Conservation (phyloP, 2,329 filamentous ascomycete species). For the Leptosphaerulina australis region DNA sequence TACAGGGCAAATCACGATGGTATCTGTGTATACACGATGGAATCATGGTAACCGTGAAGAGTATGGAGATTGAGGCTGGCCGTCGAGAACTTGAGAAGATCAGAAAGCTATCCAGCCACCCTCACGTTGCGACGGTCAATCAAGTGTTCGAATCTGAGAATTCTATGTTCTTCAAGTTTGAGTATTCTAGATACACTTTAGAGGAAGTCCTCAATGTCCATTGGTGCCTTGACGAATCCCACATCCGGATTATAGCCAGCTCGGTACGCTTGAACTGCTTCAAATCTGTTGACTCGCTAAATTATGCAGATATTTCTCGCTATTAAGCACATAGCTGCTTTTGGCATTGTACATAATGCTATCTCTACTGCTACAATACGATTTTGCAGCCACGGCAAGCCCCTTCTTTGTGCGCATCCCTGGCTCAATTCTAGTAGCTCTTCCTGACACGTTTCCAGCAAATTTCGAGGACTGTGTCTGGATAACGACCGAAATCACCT, state of each 20-base stretch:
- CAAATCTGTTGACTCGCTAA: background rate
- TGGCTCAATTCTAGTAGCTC: background rate
- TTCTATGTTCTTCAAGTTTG: conserved; percentile 5
- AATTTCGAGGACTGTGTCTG: conserved; percentile 13
- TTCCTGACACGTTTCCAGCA: conserved; percentile 3
- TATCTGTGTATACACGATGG: background rate
- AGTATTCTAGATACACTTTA: conserved; percentile 15
- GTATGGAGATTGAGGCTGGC: background rate
- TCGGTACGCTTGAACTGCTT: conserved; percentile 1
- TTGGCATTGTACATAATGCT: conserved; percentile 11
- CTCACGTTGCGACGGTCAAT: conserved; percentile 5
- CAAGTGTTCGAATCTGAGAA: conserved; percentile 5
- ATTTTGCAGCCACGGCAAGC: conserved; percentile 1
- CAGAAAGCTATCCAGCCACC: conserved; percentile 7
- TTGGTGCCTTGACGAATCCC: conserved; percentile 9
- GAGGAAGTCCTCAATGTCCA: conserved; percentile 20
- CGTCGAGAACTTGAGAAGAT: conserved; percentile 5
- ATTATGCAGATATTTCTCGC: conserved; percentile 13
- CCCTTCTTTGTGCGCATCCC: background rate
- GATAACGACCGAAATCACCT: conserved; percentile 2
- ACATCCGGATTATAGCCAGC: conserved; percentile 14
- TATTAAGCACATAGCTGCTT: conserved; percentile 13
- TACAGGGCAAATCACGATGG: conserved; percentile 2
- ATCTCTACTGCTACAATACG: conserved; percentile 9
- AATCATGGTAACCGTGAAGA: background rate